phyloP scores from a whole-genome alignment of 2,329 filamentous ascomycete species.

The Ceratocystis papillata region DNA sequence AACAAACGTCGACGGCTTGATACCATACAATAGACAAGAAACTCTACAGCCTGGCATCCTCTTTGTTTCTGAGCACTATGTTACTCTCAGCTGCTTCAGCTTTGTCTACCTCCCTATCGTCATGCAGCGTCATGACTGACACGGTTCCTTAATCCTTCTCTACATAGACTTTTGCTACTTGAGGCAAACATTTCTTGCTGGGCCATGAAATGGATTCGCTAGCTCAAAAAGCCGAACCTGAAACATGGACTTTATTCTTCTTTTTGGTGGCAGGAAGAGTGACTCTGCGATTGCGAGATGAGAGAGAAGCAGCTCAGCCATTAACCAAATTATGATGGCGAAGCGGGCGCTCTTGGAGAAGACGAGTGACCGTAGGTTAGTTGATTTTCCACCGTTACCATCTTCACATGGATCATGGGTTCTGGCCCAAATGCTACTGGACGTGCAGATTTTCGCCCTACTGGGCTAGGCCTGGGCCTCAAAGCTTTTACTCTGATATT shows the following conservation, averaged over 20 bases:
- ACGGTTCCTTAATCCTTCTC: not conserved
- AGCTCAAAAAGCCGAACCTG: not conserved
- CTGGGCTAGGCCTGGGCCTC: not conserved
- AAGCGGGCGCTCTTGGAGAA: not conserved
- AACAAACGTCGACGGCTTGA: not conserved
- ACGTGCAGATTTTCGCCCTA: constrained; percentile 1
- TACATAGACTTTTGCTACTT: not conserved
- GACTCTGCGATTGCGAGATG: not conserved
- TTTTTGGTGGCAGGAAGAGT: not conserved
- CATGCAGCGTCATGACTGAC: constrained; percentile 4
- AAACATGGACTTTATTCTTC: not conserved
- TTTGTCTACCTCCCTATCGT: not conserved
- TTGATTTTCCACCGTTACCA: not conserved
- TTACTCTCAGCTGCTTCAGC: not conserved
- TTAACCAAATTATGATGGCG: not conserved
- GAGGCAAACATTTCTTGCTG: not conserved
- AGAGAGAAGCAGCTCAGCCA: not conserved
- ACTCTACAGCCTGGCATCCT: not conserved
- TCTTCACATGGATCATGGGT: constrained; percentile 8
- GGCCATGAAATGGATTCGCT: not conserved
- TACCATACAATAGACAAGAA: not conserved
- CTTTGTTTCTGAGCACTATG: too few species aligned
- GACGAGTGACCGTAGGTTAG: not conserved
- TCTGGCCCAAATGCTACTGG: not conserved
- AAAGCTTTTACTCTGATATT: constrained; percentile 4